Conservation (phyloP, 768 basidiomycete genomes). For the Psilocybe sp. region DNA sequence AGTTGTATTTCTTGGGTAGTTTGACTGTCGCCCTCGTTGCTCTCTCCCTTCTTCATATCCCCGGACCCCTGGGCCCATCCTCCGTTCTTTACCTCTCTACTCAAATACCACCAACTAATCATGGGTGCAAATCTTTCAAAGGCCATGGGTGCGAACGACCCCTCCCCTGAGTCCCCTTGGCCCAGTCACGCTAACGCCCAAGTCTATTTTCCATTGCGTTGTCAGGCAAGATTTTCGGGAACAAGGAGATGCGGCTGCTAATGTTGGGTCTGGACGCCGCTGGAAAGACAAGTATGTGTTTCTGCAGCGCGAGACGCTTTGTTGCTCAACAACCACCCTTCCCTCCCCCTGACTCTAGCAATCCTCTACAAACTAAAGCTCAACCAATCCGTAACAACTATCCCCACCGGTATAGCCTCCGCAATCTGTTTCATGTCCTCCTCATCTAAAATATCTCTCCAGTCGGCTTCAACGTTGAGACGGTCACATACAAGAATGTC, state of each 20-base stretch:
- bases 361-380: slow-evolving; percentile 99
- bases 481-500: slow-evolving; percentile 98
- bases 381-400: slow-evolving; percentile 98
- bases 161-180: slow-evolving; percentile 4
- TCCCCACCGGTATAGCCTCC: slow-evolving; percentile 73
- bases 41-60: slow-evolving; percentile 14
- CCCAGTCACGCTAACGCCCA: slow-evolving; percentile 9
- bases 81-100: slow-evolving; percentile 64
- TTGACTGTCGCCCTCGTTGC: slow-evolving; percentile 6
- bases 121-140: slow-evolving; percentile 92
- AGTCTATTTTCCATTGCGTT: not conserved
- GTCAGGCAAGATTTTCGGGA: slow-evolving; percentile 92
- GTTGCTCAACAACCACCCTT: slow-evolving; percentile 6
- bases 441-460: slow-evolving; percentile 1
- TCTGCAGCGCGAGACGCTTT: not conserved
- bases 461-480: slow-evolving; percentile 99
- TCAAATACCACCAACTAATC: slow-evolving; percentile 26
- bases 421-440: slow-evolving; percentile 3
- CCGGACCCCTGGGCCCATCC: slow-evolving; percentile 21
- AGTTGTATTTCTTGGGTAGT: slow-evolving; percentile 9
- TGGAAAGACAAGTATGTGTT: slow-evolving; percentile 90
- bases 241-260: slow-evolving; percentile 97
- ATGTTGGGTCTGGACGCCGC: slow-evolving; percentile 98
- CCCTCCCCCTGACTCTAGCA: slow-evolving; percentile 44
- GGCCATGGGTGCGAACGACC: slow-evolving; percentile 55